Evolutionary conservation across 192 early-diverging fungal species (phyloP).

Genomic region (Allomyces macrogynus): DNA sequence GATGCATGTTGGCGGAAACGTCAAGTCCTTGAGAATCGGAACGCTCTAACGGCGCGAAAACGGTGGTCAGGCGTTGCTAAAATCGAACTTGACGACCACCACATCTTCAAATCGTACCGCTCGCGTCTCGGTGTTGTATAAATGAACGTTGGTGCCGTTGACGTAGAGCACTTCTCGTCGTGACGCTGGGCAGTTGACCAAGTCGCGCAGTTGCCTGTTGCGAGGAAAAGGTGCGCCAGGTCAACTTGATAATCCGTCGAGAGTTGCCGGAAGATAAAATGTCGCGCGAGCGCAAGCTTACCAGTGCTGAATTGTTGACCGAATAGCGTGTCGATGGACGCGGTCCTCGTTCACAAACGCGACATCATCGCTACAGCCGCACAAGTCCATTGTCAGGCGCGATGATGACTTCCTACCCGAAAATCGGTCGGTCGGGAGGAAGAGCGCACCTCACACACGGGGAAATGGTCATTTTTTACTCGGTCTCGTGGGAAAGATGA

Average conservation of each 20-base stretch:
- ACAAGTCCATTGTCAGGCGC: too few relatives aligned
- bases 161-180: constrained; percentile 63
- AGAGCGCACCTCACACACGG: too few relatives aligned
- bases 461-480: too few relatives aligned
- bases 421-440: too few relatives aligned
- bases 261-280: constrained; percentile 1
- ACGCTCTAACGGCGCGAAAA: constrained; percentile 4
- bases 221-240: neutral
- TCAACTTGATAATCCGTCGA: constrained; percentile 2
- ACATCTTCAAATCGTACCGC: too few relatives aligned
- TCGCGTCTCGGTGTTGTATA: constrained; percentile 31
- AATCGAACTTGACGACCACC: too few relatives aligned
- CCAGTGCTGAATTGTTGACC: constrained; percentile 87
- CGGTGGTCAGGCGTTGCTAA: too few relatives aligned
- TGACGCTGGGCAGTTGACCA: constrained; percentile 52
- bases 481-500: too few relatives aligned
- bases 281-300: constrained; percentile 8
- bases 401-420: too few relatives aligned
- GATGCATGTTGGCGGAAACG: constrained; percentile 38
- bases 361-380: constrained; percentile 24
- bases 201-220: constrained; percentile 75
- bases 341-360: constrained; percentile 51
- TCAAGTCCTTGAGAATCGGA: constrained; percentile 35
- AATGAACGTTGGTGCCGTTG: constrained; percentile 41
- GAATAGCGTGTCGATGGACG: constrained; percentile 39